Evolutionary conservation across 164 flowering plant genomes (phyloP).

Genomic region (Dillenia turbinata): DNA sequence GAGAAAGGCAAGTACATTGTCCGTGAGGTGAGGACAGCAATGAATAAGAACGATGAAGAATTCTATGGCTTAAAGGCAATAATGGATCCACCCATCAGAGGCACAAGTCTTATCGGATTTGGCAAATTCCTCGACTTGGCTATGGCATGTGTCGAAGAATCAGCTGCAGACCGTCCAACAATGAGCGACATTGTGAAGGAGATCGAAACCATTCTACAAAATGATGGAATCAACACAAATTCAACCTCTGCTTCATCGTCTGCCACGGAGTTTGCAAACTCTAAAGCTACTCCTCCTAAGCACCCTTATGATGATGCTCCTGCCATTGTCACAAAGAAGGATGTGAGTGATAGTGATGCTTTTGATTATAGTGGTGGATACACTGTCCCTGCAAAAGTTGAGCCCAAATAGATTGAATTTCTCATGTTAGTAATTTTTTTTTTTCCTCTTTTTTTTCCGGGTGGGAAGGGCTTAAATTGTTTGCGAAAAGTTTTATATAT

Average conservation of each 20-base stretch:
- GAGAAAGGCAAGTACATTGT: conserved; percentile 86
- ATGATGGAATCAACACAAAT: conserved; percentile 64
- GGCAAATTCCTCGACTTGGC: conserved; percentile 72
- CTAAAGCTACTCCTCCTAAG: conserved; percentile 27
- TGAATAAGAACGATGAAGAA: conserved; percentile 50
- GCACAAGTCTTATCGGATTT: conserved; percentile 42
- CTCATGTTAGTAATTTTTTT: too few species aligned
- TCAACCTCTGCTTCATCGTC: conserved; percentile 85
- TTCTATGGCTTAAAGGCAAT: conserved; percentile 51
- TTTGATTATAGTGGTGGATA: conserved; percentile 86
- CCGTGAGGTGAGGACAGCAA: conserved; percentile 55
- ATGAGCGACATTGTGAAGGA: conserved; percentile 81
- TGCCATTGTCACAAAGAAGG: conserved; percentile 28
- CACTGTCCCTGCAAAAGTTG: conserved; percentile 46
- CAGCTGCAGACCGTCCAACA: conserved; percentile 78
- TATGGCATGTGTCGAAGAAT: conserved; percentile 82
- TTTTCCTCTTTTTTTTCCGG: too few species aligned
- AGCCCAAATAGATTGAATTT: conserved; percentile 53
- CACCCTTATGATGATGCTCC: conserved; percentile 51
- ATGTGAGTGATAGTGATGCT: conserved; percentile 32
- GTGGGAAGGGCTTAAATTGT: too few species aligned
- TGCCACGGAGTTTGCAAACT: conserved; percentile 62
- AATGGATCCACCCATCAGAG: conserved; percentile 59
- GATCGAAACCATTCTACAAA: conserved; percentile 63
- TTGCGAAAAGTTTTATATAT: too few species aligned